Conservation (phyloP, 495 filamentous ascomycete species). For the Penicillium silybi region DNA sequence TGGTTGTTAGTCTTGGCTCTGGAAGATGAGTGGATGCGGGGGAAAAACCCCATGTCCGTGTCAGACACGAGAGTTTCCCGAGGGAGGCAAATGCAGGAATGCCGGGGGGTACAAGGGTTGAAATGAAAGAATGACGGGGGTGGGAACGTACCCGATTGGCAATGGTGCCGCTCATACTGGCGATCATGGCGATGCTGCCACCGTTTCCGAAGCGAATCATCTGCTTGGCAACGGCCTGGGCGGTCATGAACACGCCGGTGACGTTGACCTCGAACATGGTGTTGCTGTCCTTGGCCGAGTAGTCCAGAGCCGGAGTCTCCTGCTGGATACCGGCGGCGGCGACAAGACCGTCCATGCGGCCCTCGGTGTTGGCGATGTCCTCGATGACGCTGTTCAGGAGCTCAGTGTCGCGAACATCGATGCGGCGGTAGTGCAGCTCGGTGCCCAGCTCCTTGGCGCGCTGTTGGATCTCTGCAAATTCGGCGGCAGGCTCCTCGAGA, state of each 20-base stretch:
- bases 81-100: neutral
- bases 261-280: slow-evolving; percentile 74
- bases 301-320: slow-evolving; percentile 65
- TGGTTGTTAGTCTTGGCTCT: neutral
- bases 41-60: neutral
- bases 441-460: slow-evolving; percentile 67
- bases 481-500: slow-evolving; percentile 45
- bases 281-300: slow-evolving; percentile 61
- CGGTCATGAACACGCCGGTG: slow-evolving; percentile 72
- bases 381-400: slow-evolving; percentile 63
- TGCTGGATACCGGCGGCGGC: slow-evolving; percentile 75
- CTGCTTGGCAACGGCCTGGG: slow-evolving; percentile 65
- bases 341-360: slow-evolving; percentile 71
- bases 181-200: slow-evolving; percentile 71
- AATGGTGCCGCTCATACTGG: slow-evolving; percentile 68
- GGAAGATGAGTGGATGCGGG: neutral
- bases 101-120: neutral
- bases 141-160: slow-evolving; percentile 55
- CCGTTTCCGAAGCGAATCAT: slow-evolving; percentile 71
- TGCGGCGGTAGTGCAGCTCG: slow-evolving; percentile 70
- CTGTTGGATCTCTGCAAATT: slow-evolving; percentile 60
- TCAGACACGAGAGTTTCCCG: neutral
- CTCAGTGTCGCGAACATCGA: slow-evolving; percentile 78
- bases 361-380: slow-evolving; percentile 65
- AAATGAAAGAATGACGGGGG: neutral